Conservation (phyloP, 2,329 filamentous ascomycete species). For the Diplodia corticola region DNA sequence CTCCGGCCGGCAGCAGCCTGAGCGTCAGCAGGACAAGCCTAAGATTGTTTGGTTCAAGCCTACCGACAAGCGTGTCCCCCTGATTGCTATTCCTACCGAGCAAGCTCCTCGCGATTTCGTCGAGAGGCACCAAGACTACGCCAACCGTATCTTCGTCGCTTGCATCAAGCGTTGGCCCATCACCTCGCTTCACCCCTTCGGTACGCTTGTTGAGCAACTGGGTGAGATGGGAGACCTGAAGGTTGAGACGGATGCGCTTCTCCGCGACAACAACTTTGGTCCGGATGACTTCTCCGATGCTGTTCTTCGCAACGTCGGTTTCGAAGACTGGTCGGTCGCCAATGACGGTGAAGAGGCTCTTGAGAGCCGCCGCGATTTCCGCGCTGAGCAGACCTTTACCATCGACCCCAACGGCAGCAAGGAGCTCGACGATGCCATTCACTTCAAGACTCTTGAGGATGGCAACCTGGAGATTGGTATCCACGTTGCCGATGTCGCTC, state of each 20-base stretch:
- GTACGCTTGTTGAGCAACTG: conserved; percentile 93
- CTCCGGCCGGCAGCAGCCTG: conserved; percentile 70
- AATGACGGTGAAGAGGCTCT: conserved; percentile 78
- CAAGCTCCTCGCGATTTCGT: conserved; percentile 97
- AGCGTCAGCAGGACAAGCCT: conserved; percentile 89
- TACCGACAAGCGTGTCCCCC: conserved; percentile 95
- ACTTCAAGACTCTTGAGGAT: conserved; percentile 80
- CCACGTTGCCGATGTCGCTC: conserved; percentile 90
- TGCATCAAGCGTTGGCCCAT: conserved; percentile 99
- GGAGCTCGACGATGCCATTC: conserved; percentile 88
- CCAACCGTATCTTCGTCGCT: conserved; percentile 96
- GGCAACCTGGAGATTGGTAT: conserved; percentile 92
- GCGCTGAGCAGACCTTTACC: conserved; percentile 83
- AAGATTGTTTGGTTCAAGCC: conserved; percentile 99
- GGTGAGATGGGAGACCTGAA: conserved; percentile 96
- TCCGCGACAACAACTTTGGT: conserved; percentile 98
- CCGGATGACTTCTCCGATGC: conserved; percentile 98
- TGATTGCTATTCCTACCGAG: conserved; percentile 97
- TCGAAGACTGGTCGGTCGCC: conserved; percentile 85
- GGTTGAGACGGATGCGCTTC: conserved; percentile 94
- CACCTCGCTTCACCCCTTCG: conserved; percentile 97
- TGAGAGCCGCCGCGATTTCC: conserved; percentile 81
- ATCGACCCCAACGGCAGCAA: conserved; percentile 86
- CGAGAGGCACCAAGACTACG: conserved; percentile 96
- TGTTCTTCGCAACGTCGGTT: conserved; percentile 86